Percentiles rank a stretch among this genome's conserved stretches.
phyloP scores from a whole-genome alignment of 805 yeast genomes.

The Saccharomycopsis sp. region DNA sequence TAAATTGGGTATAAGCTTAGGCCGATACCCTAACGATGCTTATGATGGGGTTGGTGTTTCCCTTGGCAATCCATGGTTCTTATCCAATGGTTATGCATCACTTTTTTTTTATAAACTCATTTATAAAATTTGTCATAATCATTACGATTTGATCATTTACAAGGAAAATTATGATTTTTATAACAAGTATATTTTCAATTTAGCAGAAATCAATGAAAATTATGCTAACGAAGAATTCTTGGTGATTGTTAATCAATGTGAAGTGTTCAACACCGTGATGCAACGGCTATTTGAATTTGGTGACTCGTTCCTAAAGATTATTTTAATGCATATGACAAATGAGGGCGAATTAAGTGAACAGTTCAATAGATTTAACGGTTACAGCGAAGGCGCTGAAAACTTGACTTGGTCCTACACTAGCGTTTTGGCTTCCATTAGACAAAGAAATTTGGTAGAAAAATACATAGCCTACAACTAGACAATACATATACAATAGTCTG shows the following conservation, averaged over 20 bases:
- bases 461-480: not conserved
- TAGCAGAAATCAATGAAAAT: slow-evolving; percentile 11
- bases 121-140: slow-evolving; percentile 33
- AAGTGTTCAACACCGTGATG: slow-evolving; percentile 41
- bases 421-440: slow-evolving; percentile 59
- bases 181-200: slow-evolving; percentile 26
- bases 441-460: slow-evolving; percentile 42
- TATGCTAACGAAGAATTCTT: slow-evolving; percentile 6
- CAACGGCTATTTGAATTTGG: slow-evolving; percentile 44
- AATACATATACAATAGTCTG: too few relatives aligned
- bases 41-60: slow-evolving; percentile 58
- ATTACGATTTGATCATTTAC: slow-evolving; percentile 39
- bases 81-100: slow-evolving; percentile 63
- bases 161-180: slow-evolving; percentile 29
- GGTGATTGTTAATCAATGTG: slow-evolving; percentile 23
- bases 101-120: slow-evolving; percentile 54
- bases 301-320: slow-evolving; percentile 58
- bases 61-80: slow-evolving; percentile 81
- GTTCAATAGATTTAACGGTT: slow-evolving; percentile 74
- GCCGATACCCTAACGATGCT: slow-evolving; percentile 73
- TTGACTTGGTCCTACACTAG: slow-evolving; percentile 91
- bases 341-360: slow-evolving; percentile 84
- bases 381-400: slow-evolving; percentile 78
- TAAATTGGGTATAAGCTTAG: slow-evolving; percentile 47
- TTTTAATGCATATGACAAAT: slow-evolving; percentile 51